Conservation (phyloP, 2,329 filamentous ascomycete species). For the Cercospora sojina region DNA sequence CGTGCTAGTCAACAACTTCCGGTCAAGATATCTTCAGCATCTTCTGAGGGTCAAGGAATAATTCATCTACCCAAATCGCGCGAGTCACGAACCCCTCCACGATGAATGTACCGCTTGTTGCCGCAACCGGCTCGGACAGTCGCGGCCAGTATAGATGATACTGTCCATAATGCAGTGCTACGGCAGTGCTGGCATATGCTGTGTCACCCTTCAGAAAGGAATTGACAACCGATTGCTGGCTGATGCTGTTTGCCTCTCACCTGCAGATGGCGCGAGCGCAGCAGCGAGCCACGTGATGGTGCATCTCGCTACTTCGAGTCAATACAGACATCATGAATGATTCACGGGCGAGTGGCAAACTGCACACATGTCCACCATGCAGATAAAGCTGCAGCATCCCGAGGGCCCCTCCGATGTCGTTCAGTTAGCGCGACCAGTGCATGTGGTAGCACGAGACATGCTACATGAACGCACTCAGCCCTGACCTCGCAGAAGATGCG, state of each 20-base stretch:
- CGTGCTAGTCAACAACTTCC: background rate
- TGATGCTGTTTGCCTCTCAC: background rate
- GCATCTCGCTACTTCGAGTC: background rate
- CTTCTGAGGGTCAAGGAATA: background rate
- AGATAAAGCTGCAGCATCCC: background rate
- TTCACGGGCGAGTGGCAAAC: background rate
- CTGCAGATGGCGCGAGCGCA: background rate
- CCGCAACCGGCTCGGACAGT: background rate
- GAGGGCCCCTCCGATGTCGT: background rate
- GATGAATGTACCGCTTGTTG: background rate
- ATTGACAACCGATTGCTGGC: background rate
- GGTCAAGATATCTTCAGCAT: background rate
- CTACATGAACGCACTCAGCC: background rate
- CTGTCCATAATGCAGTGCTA: background rate
- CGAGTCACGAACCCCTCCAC: background rate
- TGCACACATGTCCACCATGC: background rate
- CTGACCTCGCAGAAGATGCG: background rate
- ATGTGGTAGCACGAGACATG: background rate
- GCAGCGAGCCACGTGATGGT: background rate
- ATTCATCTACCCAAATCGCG: background rate
- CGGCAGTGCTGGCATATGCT: background rate
- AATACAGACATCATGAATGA: background rate
- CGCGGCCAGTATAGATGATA: background rate
- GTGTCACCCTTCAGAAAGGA: background rate
- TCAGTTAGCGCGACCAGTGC: background rate